These are phyloP conservation scores for Beauveria pseudobassiana DNA, from an alignment of 2,329 filamentous ascomycete genomes.

Conservation along the genomic window DNA sequence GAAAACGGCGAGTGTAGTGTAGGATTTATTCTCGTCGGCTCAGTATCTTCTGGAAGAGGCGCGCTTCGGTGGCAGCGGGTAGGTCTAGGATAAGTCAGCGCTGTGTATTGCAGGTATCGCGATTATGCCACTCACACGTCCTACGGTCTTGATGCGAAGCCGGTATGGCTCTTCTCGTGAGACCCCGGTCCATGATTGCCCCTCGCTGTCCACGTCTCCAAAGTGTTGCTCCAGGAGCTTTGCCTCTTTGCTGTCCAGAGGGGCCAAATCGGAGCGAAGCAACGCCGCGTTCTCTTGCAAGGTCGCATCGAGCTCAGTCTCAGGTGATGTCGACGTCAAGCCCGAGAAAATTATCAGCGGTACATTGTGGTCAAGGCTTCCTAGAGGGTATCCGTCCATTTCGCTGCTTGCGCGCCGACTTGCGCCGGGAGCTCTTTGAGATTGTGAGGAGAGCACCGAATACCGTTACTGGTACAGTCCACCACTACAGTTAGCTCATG, in stretches of 20 bases:
- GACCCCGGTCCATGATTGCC: constrained; percentile 60
- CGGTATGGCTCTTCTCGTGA: constrained; percentile 43
- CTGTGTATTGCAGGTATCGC: constrained; percentile 4
- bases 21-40: constrained; percentile 38
- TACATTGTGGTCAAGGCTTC: constrained; percentile 80
- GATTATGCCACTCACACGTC: constrained; percentile 59
- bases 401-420: constrained; percentile 13
- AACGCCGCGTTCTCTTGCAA: constrained; percentile 52
- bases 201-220: constrained; percentile 54
- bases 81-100: constrained; percentile 33
- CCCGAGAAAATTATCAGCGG: constrained; percentile 80
- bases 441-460: background rate
- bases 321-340: constrained; percentile 40
- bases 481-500: constrained; percentile 3
- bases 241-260: constrained; percentile 57
- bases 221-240: constrained; percentile 60
- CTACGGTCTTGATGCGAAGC: constrained; percentile 66
- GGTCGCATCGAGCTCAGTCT: constrained; percentile 37
- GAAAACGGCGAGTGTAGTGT: constrained; percentile 88
- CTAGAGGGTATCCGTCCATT: constrained; percentile 70
- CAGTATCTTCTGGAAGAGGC: constrained; percentile 46
- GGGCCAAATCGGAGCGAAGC: constrained; percentile 64
- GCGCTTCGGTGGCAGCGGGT: constrained; percentile 50
- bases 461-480: constrained; percentile 1
- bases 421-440: background rate